Conservation (phyloP, 768 basidiomycete genomes). For the Podaxis sp. region DNA sequence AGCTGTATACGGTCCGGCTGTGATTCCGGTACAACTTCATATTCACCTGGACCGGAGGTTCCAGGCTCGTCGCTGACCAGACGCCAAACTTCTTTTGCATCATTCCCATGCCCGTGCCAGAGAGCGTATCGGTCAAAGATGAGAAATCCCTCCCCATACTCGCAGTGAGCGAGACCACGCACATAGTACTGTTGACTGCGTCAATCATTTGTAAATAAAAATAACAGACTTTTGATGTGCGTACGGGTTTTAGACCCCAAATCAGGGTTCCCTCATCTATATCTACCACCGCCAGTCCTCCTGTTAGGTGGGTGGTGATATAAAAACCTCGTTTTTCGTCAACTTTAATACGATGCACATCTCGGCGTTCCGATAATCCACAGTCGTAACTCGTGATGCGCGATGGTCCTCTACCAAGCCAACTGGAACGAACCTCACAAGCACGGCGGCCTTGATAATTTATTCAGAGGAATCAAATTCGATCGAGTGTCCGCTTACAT, state of each 20-base stretch:
- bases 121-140: conserved; percentile 61
- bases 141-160: conserved; percentile 71
- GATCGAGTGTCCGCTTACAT: conserved; percentile 42
- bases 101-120: neutral
- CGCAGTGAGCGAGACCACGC: conserved; percentile 62
- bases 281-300: conserved; percentile 62
- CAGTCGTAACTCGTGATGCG: conserved; percentile 36
- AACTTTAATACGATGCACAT: conserved; percentile 75
- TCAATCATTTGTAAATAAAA: neutral
- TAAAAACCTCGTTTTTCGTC: conserved; percentile 62
- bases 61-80: conserved; percentile 31
- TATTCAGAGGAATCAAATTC: conserved; percentile 4
- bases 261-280: conserved; percentile 45
- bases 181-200: conserved; percentile 35
- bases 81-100: conserved; percentile 73
- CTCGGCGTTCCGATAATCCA: conserved; percentile 31
- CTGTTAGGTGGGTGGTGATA: conserved; percentile 53
- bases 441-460: conserved; percentile 43
- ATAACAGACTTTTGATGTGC: neutral
- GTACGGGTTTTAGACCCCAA: conserved; percentile 63
- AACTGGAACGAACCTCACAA: conserved; percentile 44
- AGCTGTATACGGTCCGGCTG: conserved; percentile 17
- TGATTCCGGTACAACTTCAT: conserved; percentile 13
- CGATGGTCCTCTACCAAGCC: conserved; percentile 54
- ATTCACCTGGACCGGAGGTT: conserved; percentile 4